A percentile compares a stretch with the other conserved stretches of the same genome.
These are phyloP conservation scores for Trichoderma sp. DNA, from an alignment of 2,329 filamentous ascomycete species.

Conservation along the genomic window DNA sequence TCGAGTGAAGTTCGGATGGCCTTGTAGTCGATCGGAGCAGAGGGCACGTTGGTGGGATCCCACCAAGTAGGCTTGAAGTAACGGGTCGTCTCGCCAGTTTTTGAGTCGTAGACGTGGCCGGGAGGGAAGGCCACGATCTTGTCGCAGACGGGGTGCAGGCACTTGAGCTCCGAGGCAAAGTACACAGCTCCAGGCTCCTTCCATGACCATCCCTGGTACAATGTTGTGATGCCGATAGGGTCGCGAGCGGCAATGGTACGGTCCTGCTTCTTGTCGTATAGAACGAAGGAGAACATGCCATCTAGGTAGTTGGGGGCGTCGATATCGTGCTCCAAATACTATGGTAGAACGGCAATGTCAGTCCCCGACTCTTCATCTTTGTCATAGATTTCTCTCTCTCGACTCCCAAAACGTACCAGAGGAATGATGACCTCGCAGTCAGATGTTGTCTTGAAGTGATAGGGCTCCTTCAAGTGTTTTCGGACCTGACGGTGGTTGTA, in stretches of 20 bases:
- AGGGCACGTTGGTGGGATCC: constrained; percentile 75
- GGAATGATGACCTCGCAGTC: constrained; percentile 99
- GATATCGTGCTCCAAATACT: constrained; percentile 91
- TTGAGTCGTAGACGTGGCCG: constrained; percentile 93
- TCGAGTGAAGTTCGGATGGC: constrained; percentile 78
- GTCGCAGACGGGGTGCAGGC: constrained; percentile 88
- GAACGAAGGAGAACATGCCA: constrained; percentile 99
- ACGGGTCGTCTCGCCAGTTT: constrained; percentile 76
- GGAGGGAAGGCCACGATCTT: constrained; percentile 92
- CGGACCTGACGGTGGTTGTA: constrained; percentile 98
- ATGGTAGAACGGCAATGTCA: neutral
- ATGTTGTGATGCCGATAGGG: constrained; percentile 93
- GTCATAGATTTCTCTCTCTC: neutral
- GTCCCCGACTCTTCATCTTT: neutral
- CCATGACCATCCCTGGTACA: constrained; percentile 92
- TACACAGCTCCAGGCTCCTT: constrained; percentile 80
- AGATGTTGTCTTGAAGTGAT: constrained; percentile 97
- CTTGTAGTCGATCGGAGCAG: constrained; percentile 79
- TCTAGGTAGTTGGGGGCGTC: constrained; percentile 92
- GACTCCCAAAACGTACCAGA: constrained; percentile 60
- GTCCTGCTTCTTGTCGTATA: constrained; percentile 94
- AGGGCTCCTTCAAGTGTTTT: constrained; percentile 77
- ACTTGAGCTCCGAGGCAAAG: constrained; percentile 97
- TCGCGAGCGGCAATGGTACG: constrained; percentile 91
- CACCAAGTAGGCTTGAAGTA: constrained; percentile 95